Conservation (phyloP, 257 asterid genomes). For the Penstemon barbatus region DNA sequence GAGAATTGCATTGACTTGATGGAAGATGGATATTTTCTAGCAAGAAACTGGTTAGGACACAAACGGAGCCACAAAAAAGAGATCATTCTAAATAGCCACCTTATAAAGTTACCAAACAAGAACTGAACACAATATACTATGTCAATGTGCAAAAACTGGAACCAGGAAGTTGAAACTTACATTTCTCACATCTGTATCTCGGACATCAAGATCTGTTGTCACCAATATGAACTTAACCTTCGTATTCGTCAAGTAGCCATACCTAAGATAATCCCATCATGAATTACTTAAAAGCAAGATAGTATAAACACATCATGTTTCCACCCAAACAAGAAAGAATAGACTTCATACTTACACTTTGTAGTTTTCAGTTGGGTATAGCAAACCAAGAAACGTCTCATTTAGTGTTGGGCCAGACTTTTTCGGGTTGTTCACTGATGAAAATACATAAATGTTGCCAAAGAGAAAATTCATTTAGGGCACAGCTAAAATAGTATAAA, state of each 20-base stretch:
- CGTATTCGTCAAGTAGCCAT: constrained; percentile 94
- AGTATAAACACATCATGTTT: constrained; percentile 7
- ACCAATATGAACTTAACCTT: constrained; percentile 97
- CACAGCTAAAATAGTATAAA: neutral
- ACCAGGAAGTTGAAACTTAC: constrained; percentile 48
- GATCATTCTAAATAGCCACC: neutral
- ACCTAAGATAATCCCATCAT: constrained; percentile 48
- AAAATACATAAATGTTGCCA: constrained; percentile 22
- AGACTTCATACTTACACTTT: constrained; percentile 69
- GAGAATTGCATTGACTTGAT: too few species aligned
- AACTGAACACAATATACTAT: neutral
- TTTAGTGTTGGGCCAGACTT: constrained; percentile 84
- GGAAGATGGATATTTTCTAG: too few species aligned
- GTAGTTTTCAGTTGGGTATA: constrained; percentile 95
- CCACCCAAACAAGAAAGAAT: constrained; percentile 7
- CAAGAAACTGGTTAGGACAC: too few species aligned
- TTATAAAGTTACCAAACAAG: constrained; percentile 11
- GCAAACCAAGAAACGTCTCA: constrained; percentile 96
- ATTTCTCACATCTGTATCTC: constrained; percentile 89
- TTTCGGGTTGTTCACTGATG: constrained; percentile 95
- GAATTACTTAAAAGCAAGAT: constrained; percentile 19
- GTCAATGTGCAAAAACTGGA: neutral
- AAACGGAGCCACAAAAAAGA: too few species aligned
- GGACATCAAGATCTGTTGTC: constrained; percentile 92
- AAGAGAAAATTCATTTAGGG: constrained; percentile 1